Percentiles rank a stretch among this genome's conserved stretches.
phyloP scores from a whole-genome alignment of 179 eudicot genomes.

The Corrigiola litoralis region DNA sequence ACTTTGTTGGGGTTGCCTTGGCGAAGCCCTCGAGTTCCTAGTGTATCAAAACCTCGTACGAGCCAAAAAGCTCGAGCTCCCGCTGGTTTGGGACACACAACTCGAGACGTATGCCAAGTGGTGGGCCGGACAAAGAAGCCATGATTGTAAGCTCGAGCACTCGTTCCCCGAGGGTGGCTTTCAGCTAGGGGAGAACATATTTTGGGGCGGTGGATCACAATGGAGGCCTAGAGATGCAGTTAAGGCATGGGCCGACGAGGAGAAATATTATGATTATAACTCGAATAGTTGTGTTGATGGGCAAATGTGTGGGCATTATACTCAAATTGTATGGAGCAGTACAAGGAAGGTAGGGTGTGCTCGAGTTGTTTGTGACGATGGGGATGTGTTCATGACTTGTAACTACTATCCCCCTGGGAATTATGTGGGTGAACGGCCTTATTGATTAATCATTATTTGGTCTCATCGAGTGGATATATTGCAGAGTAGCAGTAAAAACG shows the following conservation, averaged over 20 bases:
- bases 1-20: slow-evolving; percentile 61
- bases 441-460: slow-evolving; percentile 28
- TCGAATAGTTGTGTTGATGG: slow-evolving; percentile 54
- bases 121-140: slow-evolving; percentile 66
- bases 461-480: too few species aligned
- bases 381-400: slow-evolving; percentile 84
- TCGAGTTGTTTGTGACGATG: slow-evolving; percentile 63
- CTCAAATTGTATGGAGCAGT: slow-evolving; percentile 74
- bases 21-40: slow-evolving; percentile 58
- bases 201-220: slow-evolving; percentile 61
- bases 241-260: slow-evolving; percentile 62
- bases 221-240: slow-evolving; percentile 75
- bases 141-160: slow-evolving; percentile 51
- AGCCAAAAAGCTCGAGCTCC: slow-evolving; percentile 50
- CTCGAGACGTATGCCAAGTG: slow-evolving; percentile 63
- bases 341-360: slow-evolving; percentile 73
- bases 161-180: slow-evolving; percentile 72
- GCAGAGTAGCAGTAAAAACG: too few species aligned
- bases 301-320: slow-evolving; percentile 75
- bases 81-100: slow-evolving; percentile 52
- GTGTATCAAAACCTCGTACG: slow-evolving; percentile 56
- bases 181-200: slow-evolving; percentile 70
- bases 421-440: slow-evolving; percentile 64
- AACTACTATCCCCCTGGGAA: slow-evolving; percentile 78
- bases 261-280: slow-evolving; percentile 58